Evolutionary conservation across 23 red algal genomes (phyloP).

Genomic region (Gracilariopsis chorda): DNA sequence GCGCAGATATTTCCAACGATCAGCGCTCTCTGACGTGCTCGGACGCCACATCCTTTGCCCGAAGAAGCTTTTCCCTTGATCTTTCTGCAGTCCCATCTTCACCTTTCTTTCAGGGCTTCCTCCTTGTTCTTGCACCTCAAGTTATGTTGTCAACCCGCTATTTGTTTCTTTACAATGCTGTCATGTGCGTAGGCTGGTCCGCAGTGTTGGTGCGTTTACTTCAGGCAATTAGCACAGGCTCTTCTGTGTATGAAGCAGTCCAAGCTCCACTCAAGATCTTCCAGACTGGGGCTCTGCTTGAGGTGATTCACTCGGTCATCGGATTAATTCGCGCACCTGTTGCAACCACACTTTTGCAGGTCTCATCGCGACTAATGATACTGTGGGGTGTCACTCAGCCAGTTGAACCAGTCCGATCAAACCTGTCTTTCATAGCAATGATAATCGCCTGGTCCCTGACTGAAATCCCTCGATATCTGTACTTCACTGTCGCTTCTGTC

Average conservation of each 20-base stretch:
- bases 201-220: slow-evolving; percentile 26
- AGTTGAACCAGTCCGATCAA: slow-evolving; percentile 31
- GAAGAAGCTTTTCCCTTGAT: too few species aligned
- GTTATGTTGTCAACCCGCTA: slow-evolving; percentile 41
- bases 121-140: background rate
- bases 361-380: slow-evolving; percentile 82
- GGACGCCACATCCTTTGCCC: too few species aligned
- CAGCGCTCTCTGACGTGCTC: too few species aligned
- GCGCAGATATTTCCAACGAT: too few species aligned
- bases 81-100: too few species aligned
- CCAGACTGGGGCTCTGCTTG: slow-evolving; percentile 77
- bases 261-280: slow-evolving; percentile 47
- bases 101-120: too few species aligned
- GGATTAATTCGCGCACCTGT: slow-evolving; percentile 74
- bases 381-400: slow-evolving; percentile 68
- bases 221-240: background rate
- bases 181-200: slow-evolving; percentile 67
- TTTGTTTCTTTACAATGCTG: slow-evolving; percentile 73
- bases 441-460: slow-evolving; percentile 84
- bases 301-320: slow-evolving; percentile 75
- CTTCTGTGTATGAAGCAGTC: slow-evolving; percentile 32
- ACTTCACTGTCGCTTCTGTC: slow-evolving; percentile 61
- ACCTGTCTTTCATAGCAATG: slow-evolving; percentile 59
- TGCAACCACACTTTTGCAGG: slow-evolving; percentile 75
- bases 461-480: slow-evolving; percentile 87